phyloP scores from a whole-genome alignment of 2,329 filamentous ascomycete genomes.

The Neofusicoccum kwambonambiense region DNA sequence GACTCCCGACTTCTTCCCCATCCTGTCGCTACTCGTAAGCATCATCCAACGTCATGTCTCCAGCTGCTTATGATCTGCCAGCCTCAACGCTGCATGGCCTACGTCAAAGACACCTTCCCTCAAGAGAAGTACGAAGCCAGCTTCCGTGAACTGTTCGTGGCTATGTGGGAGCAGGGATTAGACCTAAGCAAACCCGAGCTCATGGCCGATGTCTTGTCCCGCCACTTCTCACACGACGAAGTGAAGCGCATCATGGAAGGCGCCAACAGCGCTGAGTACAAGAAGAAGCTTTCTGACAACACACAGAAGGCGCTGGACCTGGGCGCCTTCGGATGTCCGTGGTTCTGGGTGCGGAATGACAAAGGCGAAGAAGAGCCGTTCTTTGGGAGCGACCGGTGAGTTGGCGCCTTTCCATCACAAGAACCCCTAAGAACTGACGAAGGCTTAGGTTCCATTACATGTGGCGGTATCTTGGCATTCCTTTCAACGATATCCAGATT shows the following conservation, averaged over 20 bases:
- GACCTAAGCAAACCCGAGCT: constrained; percentile 60
- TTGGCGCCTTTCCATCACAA: constrained; percentile 13
- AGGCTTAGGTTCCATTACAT: constrained; percentile 62
- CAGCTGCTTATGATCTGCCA: constrained; percentile 30
- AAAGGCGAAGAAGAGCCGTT: constrained; percentile 59
- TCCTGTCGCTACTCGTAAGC: constrained; percentile 51
- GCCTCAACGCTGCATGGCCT: constrained; percentile 65
- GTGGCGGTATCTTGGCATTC: constrained; percentile 64
- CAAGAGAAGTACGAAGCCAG: constrained; percentile 51
- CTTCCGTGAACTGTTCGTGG: constrained; percentile 57
- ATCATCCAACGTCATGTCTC: neutral
- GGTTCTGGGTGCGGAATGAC: constrained; percentile 65
- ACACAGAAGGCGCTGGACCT: constrained; percentile 58
- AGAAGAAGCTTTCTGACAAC: constrained; percentile 54
- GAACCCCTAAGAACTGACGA: neutral
- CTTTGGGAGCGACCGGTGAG: constrained; percentile 71
- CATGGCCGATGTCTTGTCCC: constrained; percentile 46
- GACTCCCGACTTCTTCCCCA: constrained; percentile 53
- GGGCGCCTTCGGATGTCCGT: constrained; percentile 76
- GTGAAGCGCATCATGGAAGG: constrained; percentile 57
- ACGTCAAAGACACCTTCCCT: constrained; percentile 54
- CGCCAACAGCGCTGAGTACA: constrained; percentile 50
- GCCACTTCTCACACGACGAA: constrained; percentile 53
- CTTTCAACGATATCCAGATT: constrained; percentile 56
- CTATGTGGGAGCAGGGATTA: constrained; percentile 61